Conservation (phyloP, 306 rosid species). For the Lathyrus sativus region DNA sequence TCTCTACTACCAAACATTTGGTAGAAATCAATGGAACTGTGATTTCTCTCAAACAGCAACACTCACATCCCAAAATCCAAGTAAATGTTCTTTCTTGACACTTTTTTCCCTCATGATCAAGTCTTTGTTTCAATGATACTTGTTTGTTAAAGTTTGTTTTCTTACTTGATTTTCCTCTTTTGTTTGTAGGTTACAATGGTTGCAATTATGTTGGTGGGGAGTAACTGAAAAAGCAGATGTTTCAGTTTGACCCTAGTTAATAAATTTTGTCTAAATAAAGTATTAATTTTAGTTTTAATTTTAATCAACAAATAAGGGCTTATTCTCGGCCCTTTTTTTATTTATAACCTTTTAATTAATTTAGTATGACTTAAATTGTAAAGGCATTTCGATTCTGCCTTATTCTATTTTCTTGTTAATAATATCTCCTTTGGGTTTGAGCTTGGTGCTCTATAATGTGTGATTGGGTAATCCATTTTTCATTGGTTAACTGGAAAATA, state of each 20-base stretch:
- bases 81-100: constrained; percentile 48
- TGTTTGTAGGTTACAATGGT: constrained; percentile 70
- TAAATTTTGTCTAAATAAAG: constrained; percentile 22
- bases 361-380: too few relatives aligned
- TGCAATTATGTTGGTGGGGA: constrained; percentile 68
- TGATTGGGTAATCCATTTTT: too few relatives aligned
- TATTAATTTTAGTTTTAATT: constrained; percentile 24
- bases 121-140: constrained; percentile 21
- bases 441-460: too few relatives aligned
- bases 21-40: constrained; percentile 69
- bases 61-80: constrained; percentile 79
- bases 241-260: constrained; percentile 19
- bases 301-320: constrained; percentile 34
- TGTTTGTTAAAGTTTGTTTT: constrained; percentile 1
- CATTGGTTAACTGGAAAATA: too few relatives aligned
- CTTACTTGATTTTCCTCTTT: constrained; percentile 25
- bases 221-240: constrained; percentile 10
- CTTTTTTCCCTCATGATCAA: neutral
- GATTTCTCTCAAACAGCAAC: constrained; percentile 87
- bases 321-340: constrained; percentile 9
- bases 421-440: too few relatives aligned
- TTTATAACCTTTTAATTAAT: constrained; percentile 26
- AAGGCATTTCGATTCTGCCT: too few relatives aligned
- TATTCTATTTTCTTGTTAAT: too few relatives aligned
- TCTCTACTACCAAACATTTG: constrained; percentile 68